Evolutionary conservation across 768 basidiomycete genomes (phyloP), one percentile per base, ranked within the genome.

Genomic region (Tylopilus felleus): DNA sequence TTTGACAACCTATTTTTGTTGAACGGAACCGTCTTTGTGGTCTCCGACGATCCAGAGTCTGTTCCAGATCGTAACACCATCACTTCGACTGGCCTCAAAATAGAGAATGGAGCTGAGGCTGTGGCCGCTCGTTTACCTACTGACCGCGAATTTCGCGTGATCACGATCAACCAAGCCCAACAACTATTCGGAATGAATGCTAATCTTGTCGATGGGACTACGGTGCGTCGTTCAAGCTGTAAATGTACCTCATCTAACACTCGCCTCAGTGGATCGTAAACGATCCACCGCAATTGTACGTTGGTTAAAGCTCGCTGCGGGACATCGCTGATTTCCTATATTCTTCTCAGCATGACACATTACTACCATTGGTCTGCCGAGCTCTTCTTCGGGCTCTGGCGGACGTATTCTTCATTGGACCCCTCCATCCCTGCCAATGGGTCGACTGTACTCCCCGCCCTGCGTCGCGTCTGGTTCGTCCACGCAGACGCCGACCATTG

Each of bases 341-440:
- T 51, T 46, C 29, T 49, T 33, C 9, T 25, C 44, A 92, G 90
- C 72, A 80, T 96, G 51, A 89, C 88, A 1, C 93, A 96, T 70
- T 96, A 95, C 67, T 96, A 93, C 67, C 93, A 98, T 64, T 94
- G 90, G 83, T 83, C 88, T 29, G 93, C 94, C 5, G 94, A 98
- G 65, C 81, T 94, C 19, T 87, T 90, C 74, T 91, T 92, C 59
- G 94, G 94, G 38, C 81, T 95, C 61, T 96, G 94, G 94, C 81
- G 92, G 8, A 85, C 93, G 0, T 96, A 95, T 68, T 80, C 91
- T 31, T 84, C 90, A 2, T 75, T 96, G 12, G 92, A 94, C 66
- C 80, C 81, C 1, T 71, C 69, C 21, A 93, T 95, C 48, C 71
- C 83, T 3, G 59, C 80, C 0, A 72, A 77, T 42, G 93, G 91